Conservation (phyloP, 169 alveolate species). For the Besnoitia besnoiti region DNA sequence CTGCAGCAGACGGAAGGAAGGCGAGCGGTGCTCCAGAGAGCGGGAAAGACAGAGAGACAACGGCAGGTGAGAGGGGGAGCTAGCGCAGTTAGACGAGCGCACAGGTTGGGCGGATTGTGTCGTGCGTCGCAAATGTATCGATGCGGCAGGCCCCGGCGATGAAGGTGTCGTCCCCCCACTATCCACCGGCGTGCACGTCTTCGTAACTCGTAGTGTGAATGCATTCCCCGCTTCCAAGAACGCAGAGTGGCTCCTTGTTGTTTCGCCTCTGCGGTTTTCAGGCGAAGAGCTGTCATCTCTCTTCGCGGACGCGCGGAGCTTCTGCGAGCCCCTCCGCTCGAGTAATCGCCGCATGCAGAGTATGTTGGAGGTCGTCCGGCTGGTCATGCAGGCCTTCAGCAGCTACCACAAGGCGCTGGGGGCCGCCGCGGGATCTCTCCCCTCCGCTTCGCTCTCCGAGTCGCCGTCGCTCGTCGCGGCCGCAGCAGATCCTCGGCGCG, state of each 20-base stretch:
- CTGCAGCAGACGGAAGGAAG: not conserved
- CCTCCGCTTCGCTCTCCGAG: not conserved
- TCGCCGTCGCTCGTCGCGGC: not conserved
- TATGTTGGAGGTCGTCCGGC: not conserved
- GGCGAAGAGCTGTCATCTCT: not conserved
- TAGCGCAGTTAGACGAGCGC: not conserved
- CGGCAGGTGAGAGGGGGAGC: not conserved
- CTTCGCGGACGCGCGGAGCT: not conserved
- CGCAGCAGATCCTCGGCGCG: not conserved
- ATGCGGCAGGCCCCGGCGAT: no score
- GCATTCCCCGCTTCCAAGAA: no score
- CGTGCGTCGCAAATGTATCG: no score
- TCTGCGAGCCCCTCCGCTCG: not conserved
- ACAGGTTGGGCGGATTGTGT: no score
- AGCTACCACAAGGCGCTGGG: not conserved
- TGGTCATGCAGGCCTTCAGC: not conserved
- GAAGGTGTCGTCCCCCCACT: no score
- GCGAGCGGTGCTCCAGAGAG: not conserved
- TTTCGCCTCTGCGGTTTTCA: not conserved
- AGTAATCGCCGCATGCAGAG: not conserved
- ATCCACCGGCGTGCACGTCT: no score
- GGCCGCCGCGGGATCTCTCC: not conserved
- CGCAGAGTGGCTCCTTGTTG: no score
- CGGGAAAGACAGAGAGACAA: not conserved
- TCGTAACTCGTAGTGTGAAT: no score